These are phyloP conservation scores for Eragrostis nindensis DNA, from an alignment of 176 grass and related monocot species.

Conservation along the genomic window DNA sequence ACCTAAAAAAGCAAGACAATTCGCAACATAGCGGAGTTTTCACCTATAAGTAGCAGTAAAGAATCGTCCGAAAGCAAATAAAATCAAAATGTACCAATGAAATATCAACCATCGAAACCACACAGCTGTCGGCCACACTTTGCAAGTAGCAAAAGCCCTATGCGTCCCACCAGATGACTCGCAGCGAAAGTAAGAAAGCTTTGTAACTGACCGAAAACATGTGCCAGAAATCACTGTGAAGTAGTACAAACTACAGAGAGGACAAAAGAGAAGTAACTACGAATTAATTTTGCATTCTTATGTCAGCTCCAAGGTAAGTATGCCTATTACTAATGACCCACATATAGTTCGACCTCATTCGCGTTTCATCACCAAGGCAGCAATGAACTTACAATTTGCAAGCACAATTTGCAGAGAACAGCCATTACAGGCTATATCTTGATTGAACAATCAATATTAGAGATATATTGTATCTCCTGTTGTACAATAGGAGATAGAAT, in stretches of 20 bases:
- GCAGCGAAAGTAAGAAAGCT: slow-evolving; percentile 26
- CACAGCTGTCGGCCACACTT: too few relatives aligned
- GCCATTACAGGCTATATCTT: background rate
- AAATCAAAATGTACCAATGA: background rate
- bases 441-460: background rate
- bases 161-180: background rate
- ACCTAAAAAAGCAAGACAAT: background rate
- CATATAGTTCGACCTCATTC: background rate
- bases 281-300: background rate
- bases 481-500: too few relatives aligned
- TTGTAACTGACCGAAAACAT: background rate
- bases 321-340: background rate
- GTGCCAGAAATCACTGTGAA: background rate
- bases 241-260: background rate
- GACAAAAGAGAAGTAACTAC: background rate
- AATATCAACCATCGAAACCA: background rate
- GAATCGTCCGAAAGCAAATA: background rate
- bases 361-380: background rate
- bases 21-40: background rate
- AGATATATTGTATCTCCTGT: too few relatives aligned
- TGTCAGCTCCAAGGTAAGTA: background rate
- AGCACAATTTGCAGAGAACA: background rate
- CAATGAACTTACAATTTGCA: background rate
- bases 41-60: background rate
- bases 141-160: background rate